Conservation (phyloP, 2,329 filamentous ascomycete species). For the Colletotrichum sp. region DNA sequence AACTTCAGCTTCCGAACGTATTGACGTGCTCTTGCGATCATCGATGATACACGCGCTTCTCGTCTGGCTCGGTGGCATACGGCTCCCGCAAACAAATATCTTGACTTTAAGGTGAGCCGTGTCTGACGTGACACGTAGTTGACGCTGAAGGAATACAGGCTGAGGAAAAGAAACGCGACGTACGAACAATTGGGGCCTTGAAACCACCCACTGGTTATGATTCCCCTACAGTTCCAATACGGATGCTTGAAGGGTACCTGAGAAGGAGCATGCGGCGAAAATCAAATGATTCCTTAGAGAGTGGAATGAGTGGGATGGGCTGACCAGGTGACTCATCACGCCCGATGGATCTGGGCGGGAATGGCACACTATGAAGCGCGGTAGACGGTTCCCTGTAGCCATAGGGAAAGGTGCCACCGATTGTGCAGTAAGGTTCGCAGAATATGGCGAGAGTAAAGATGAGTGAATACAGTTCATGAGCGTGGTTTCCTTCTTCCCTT, state of each 20-base stretch:
- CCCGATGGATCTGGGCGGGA: neutral
- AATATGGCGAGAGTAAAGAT: neutral
- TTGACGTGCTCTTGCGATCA: no score
- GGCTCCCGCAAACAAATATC: no score
- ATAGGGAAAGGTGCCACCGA: neutral
- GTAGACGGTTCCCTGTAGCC: neutral
- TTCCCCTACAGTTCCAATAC: fast-evolving
- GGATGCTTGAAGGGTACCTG: neutral
- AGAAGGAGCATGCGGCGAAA: neutral
- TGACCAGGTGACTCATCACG: neutral
- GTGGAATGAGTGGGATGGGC: neutral
- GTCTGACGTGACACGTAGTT: no score
- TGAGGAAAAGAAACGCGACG: fast-evolving
- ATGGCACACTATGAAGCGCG: neutral
- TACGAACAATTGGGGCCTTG: no score
- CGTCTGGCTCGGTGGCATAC: no score
- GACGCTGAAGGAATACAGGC: no score
- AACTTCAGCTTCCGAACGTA: no score
- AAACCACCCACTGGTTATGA: no score
- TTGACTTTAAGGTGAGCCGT: no score
- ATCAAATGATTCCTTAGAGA: fast-evolving
- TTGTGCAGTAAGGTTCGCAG: neutral
- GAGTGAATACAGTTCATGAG: neutral
- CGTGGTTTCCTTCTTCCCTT: neutral
- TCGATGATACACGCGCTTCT: no score